Base-by-base conservation (phyloP, 129 eudicot species). In the Helianthus annuus region DNA sequence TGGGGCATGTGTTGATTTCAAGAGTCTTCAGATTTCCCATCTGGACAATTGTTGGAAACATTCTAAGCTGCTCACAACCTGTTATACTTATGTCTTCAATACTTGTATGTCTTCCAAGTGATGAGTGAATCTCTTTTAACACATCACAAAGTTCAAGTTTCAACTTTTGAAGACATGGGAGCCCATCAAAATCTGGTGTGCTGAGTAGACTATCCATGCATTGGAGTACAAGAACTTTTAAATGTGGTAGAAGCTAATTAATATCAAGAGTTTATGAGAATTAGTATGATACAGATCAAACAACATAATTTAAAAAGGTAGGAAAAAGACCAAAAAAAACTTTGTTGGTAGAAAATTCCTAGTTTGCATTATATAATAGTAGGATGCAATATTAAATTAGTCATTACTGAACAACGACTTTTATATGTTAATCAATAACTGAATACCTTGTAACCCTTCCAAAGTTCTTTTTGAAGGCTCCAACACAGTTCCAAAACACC, bases 141-240 rank as follows among this genome's bases (percentile, higher is more conserved):
- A 12, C 4, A 0, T 10, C 0, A 11, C 65, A 59, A 7, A 0
- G 1, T 2, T 3, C 1, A 3, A 59, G 15, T 59, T 1, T 12
- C 52, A 68, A 1, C 13, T 49, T 42, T 60, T 48, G 53, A 44
- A 53, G 34, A 22, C 48, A 19, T 12, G 42, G 75, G 39, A 48
- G 68, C 7, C 76, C 76, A 1, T 10, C 14, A 56, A 56, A 56
- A 22, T 56, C 38, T 9, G 63, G 63, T 19, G 63, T 56, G 63
- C 38, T 0, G n/a, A 56, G 63, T 19, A 56, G n/a, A 10, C 22
- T 56, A 13, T 22, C 4, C 63, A 56, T 56, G 2, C 0, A 0
- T 5, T 0, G 0, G 38, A 56, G 63, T 10, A 9, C 6, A 24
- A 56, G 63, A 5, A 56, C 63, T 24, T 56, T 56, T 6, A 56